phyloP scores from a whole-genome alignment of 306 rosid genomes.

The Delonix regia region DNA sequence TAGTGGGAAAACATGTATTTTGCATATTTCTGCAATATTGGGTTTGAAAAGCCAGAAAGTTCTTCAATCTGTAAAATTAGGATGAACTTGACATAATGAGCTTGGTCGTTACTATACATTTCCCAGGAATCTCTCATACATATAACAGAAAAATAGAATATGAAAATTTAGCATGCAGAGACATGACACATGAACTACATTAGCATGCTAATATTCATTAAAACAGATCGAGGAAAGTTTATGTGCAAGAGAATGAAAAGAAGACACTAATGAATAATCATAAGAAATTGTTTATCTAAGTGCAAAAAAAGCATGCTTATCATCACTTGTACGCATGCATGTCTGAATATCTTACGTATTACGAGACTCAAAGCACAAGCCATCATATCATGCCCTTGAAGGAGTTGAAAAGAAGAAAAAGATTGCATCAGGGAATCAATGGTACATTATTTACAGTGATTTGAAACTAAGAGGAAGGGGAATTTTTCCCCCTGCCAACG shows the following conservation, averaged over 20 bases:
- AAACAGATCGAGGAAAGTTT: not conserved
- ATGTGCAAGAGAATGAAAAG: not conserved
- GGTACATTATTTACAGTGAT: slow-evolving; percentile 54
- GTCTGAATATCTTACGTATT: not conserved
- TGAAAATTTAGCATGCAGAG: not conserved
- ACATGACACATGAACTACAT: not conserved
- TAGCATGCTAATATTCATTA: not conserved
- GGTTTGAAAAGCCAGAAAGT: no score
- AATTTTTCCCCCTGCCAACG: slow-evolving; percentile 44
- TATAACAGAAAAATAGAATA: no score
- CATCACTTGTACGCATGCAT: not conserved
- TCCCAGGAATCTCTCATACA: no score
- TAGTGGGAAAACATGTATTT: no score
- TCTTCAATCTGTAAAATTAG: no score
- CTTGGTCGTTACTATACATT: no score
- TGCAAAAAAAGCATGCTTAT: not conserved
- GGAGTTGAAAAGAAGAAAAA: slow-evolving; percentile 30
- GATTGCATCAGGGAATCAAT: slow-evolving; percentile 47
- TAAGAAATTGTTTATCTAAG: not conserved
- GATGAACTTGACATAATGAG: no score
- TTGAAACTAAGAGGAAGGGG: slow-evolving; percentile 40
- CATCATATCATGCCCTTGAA: slow-evolving; percentile 16
- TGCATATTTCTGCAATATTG: no score
- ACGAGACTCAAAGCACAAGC: not conserved
- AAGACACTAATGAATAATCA: not conserved